Base-by-base conservation (phyloP, 2,329 filamentous ascomycete genomes). In the Arthrobotrys iridis region DNA sequence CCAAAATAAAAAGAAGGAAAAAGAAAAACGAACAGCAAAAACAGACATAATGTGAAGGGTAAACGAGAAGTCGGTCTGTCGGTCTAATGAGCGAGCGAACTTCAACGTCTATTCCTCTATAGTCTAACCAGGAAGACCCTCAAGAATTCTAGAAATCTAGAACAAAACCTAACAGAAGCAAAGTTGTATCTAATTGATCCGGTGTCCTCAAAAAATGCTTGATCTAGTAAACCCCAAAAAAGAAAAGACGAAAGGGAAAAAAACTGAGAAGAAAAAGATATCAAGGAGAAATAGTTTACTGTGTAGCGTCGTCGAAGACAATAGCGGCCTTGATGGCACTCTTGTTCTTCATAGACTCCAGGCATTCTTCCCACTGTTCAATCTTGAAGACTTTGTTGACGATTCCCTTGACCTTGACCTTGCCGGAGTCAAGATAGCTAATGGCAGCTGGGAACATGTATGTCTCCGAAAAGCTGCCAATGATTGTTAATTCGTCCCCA, bases 241-340 rank as follows among this genome's bases (percentile, higher is more conserved):
- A 41, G n/a, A 60, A 30, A n/a, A 43, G n/a, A 6, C n/a, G 13
- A 28, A 60, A 2, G n/a, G 28, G 20, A 43, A 8, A 1, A 45
- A 30, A 45, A 40, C 20, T 4, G 4, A n/a, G 22, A 5, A 13
- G 11, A 50, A 50, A 11, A 46, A 40, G 22, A 59, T 7, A 26
- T 20, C 11, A 30, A 30, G 4, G 7, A 2, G n/a, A 30, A 40
- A 37, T 30, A 28, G 13, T 37, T 63, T 24, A 64, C 52, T 50
- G 8, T 10, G 67, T 62, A 24, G 64, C 73, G 78, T 85, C 88
- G 76, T 91, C 89, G 79, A 91, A 91, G 50, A 88, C 86, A 81
- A 92, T 91, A 13, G 88, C 89, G 60, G 89, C 89, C 85, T 92
- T 92, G 81, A 92, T 91, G 72, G 89, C 89, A 62, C 84, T 87